Evolutionary conservation across 148 eudicot species (phyloP), one percentile per base, ranked within the genome.

Genomic region (Rhododendron vialii): DNA sequence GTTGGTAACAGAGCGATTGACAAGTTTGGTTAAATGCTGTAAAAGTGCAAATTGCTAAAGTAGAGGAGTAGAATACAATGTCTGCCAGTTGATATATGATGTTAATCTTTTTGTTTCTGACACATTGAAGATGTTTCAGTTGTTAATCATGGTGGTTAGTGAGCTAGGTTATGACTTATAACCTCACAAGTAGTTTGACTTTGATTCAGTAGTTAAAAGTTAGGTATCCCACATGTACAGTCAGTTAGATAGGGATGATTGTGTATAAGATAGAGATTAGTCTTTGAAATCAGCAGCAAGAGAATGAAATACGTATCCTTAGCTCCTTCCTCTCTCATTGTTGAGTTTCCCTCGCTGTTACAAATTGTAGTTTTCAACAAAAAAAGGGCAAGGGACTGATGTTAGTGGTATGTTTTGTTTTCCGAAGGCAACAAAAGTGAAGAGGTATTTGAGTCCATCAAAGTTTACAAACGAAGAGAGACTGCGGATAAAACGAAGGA

Each of bases 341-440:
- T 30, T 69, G 36, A 69, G 75, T 69, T 69, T 69, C 75, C 11
- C 14, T 69, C 0, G 7, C 36, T 12, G 36, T 65, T 28, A 30
- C 15, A 28, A 13, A 69, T 13, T 69, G 38, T 26, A 11, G 17
- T 69, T 13, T 69, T 69, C 35, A 28, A 69, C 75, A 26, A 11
- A 28, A 65, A 69, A 28, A 69, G 69, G 9, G 28, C n/a, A 24
- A 51, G 22, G 51, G 71, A 84, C 81, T 80, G 41, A 71, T 73
- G 24, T 84, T 26, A 48, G 26, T 69, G 41, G 43, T 22, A n/a
- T 30, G 18, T 18, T 51, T 80, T 71, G 50, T 33, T 79, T 84
- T 69, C 14, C 15, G 1, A 84, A 89, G 91, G 84, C 47, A 79
- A 84, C 83, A 48, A 61, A 14, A 84, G 47, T 36, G 82, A 76